Evolutionary conservation across 495 filamentous ascomycete species (phyloP).

Genomic region (Venustampulla echinocandica): DNA sequence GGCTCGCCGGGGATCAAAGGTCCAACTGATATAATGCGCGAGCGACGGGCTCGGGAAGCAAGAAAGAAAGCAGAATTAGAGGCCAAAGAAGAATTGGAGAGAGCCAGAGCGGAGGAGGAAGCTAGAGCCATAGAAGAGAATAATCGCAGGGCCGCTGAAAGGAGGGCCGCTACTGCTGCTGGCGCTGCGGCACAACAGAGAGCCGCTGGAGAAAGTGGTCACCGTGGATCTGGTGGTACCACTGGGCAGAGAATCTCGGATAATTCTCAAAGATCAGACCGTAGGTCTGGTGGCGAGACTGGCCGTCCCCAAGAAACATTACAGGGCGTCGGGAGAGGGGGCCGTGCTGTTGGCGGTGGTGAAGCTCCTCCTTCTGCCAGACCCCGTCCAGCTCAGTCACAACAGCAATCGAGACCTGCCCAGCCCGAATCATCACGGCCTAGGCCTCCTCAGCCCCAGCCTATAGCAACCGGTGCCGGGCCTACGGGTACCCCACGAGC

Average conservation of each 20-base stretch:
- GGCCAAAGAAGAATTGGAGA: constrained; percentile 34
- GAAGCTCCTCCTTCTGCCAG: constrained; percentile 10
- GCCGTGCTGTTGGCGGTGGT: constrained; percentile 19
- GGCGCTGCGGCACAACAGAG: constrained; percentile 31
- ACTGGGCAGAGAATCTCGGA: constrained; percentile 21
- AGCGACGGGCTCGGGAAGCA: constrained; percentile 59
- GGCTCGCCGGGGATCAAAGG: constrained; percentile 45
- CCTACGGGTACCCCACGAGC: constrained; percentile 1
- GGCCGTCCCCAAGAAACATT: constrained; percentile 6
- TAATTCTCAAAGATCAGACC: constrained; percentile 21
- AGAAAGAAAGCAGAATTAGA: constrained; percentile 50
- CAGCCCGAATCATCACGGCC: constrained; percentile 18
- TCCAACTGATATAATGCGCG: constrained; percentile 69
- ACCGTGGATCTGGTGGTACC: constrained; percentile 15
- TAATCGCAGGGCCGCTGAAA: constrained; percentile 35
- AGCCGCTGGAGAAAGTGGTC: constrained; percentile 11
- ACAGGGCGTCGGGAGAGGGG: constrained; percentile 20
- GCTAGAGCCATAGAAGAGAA: constrained; percentile 46
- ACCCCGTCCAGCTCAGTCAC: constrained; percentile 21
- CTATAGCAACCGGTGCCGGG: constrained; percentile 15
- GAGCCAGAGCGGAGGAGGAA: constrained; percentile 45
- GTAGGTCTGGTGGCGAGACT: constrained; percentile 15
- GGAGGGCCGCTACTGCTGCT: constrained; percentile 50
- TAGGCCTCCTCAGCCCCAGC: constrained; percentile 13
- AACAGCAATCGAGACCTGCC: constrained; percentile 27